phyloP scores from a whole-genome alignment of 331 rosid species.

The Malus hybrid region DNA sequence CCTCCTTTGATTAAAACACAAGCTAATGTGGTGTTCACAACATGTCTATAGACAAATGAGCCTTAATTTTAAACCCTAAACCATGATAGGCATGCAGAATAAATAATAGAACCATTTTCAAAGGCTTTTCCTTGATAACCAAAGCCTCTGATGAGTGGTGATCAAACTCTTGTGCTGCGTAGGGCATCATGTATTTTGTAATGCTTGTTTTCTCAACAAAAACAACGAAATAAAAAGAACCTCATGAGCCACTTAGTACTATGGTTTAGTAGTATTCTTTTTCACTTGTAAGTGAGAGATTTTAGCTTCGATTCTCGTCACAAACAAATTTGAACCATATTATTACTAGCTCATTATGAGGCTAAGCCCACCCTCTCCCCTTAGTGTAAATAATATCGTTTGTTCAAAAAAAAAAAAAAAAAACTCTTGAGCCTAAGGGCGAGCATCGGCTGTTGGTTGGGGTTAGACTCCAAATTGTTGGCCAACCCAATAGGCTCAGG shows the following conservation, averaged over 20 bases:
- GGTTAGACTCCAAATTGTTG: neutral
- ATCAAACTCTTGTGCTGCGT: neutral
- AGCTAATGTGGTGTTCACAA: neutral
- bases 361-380: accelerated
- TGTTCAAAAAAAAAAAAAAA: too few relatives aligned
- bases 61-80: neutral
- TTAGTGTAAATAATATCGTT: too few relatives aligned
- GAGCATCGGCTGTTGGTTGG: neutral
- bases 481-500: neutral
- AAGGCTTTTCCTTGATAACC: neutral
- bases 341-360: too few relatives aligned
- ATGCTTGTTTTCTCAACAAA: too few relatives aligned
- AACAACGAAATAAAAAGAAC: too few relatives aligned
- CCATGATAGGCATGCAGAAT: neutral
- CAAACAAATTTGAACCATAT: too few relatives aligned
- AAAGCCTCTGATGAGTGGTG: neutral
- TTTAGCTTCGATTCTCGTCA: too few relatives aligned
- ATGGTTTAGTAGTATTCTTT: too few relatives aligned
- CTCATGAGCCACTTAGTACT: too few relatives aligned
- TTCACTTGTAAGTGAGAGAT: too few relatives aligned
- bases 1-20: neutral
- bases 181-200: too few relatives aligned
- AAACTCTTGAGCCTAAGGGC: neutral
- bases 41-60: neutral
- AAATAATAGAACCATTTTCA: too few relatives aligned